Evolutionary conservation across 1,139 yeast genomes (phyloP).

Genomic region (Debaryomycetaceae sp.): DNA sequence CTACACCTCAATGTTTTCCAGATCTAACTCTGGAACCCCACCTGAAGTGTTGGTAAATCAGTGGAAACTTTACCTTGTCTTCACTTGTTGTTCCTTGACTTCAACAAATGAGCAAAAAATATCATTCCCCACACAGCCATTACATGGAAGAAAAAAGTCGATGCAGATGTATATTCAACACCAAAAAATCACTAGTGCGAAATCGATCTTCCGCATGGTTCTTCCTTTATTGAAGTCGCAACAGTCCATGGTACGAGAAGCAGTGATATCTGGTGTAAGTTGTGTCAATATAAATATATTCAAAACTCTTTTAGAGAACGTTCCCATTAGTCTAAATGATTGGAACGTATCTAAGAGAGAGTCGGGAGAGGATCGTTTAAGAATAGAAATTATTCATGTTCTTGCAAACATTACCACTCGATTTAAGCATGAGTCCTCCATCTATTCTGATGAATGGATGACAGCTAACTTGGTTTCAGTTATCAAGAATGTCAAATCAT

Average conservation of each 20-base stretch:
- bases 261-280: conserved; percentile 81
- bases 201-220: conserved; percentile 84
- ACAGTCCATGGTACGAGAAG: conserved; percentile 73
- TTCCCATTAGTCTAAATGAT: conserved; percentile 58
- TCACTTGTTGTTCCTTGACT: conserved; percentile 89
- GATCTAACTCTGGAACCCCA: conserved; percentile 32
- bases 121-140: conserved; percentile 57
- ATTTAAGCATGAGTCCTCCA: conserved; percentile 49
- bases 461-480: conserved; percentile 61
- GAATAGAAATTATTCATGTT: conserved; percentile 78
- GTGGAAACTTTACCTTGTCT: conserved; percentile 84
- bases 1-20: conserved; percentile 38
- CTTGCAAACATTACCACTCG: conserved; percentile 66
- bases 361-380: conserved; percentile 44
- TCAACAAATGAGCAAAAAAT: conserved; percentile 81
- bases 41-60: conserved; percentile 80
- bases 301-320: conserved; percentile 73
- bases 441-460: conserved; percentile 68
- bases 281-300: conserved; percentile 89
- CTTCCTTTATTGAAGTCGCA: conserved; percentile 74
- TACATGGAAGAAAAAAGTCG: conserved; percentile 68
- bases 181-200: conserved; percentile 89
- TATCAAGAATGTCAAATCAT: conserved; percentile 60
- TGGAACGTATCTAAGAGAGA: conserved; percentile 48
- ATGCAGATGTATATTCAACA: conserved; percentile 80